Percentiles rank a stretch among this genome's conserved stretches.
Evolutionary conservation across 495 filamentous ascomycete genomes (phyloP).

Genomic region (Aspergillus cavernicola): DNA sequence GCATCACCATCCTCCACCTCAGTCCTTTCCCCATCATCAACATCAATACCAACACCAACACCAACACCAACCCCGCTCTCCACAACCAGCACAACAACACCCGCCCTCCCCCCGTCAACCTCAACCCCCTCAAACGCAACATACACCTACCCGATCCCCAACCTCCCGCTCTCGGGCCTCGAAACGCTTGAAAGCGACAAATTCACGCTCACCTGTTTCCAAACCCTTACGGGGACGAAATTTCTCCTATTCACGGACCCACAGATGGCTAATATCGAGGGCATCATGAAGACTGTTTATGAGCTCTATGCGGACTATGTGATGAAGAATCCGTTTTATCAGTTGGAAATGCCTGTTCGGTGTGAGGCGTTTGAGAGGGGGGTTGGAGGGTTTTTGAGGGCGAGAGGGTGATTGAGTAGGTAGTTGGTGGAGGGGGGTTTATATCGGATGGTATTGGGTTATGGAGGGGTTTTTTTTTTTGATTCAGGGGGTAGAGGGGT

Average conservation of each 20-base stretch:
- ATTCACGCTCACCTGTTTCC: slow-evolving; percentile 93
- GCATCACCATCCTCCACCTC: slow-evolving; percentile 35
- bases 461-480: too few relatives aligned
- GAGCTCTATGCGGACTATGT: slow-evolving; percentile 96
- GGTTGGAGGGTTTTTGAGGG: slow-evolving; percentile 52
- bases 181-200: slow-evolving; percentile 87
- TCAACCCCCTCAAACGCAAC: slow-evolving; percentile 1
- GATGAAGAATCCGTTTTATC: slow-evolving; percentile 99
- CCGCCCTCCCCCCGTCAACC: slow-evolving; percentile 24
- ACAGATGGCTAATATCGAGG: slow-evolving; percentile 80
- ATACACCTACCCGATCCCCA: slow-evolving; percentile 49
- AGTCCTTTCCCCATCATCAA: slow-evolving; percentile 14
- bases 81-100: slow-evolving; percentile 24
- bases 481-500: neutral
- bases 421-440: neutral
- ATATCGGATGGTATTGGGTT: neutral
- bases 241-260: slow-evolving; percentile 95
- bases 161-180: slow-evolving; percentile 58
- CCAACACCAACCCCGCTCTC: slow-evolving; percentile 23
- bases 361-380: slow-evolving; percentile 92
- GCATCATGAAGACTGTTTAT: slow-evolving; percentile 77
- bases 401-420: slow-evolving; percentile 18
- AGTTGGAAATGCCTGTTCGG: slow-evolving; percentile 93
- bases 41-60: slow-evolving; percentile 22
- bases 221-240: slow-evolving; percentile 89